Conservation (phyloP, 345 rosid genomes). For the Populus nigra region DNA sequence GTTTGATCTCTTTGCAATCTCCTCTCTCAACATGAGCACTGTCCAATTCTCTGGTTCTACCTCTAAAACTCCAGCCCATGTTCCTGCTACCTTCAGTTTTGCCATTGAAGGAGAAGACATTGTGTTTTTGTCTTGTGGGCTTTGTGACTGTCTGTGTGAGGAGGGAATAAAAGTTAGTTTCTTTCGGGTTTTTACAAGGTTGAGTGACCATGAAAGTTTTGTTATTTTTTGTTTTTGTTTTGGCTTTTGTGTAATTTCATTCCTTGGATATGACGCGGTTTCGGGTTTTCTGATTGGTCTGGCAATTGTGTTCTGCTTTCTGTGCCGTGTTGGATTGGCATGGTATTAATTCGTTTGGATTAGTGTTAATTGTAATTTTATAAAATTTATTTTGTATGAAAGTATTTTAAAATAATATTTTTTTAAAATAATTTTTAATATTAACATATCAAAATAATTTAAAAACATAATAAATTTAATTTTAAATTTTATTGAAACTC, state of each 20-base stretch:
- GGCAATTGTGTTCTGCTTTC: neutral
- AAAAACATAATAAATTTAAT: too few species aligned
- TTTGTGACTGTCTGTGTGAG: neutral
- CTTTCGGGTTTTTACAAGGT: neutral
- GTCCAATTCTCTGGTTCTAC: slow-evolving; percentile 79
- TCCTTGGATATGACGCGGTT: neutral
- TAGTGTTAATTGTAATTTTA: too few species aligned
- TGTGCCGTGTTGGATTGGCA: neutral
- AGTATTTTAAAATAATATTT: too few species aligned
- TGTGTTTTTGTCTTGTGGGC: neutral
- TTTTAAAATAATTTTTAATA: too few species aligned
- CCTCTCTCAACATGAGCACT: slow-evolving; percentile 66
- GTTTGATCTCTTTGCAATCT: slow-evolving; percentile 67
- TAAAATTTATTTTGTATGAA: too few species aligned
- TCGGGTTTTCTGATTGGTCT: neutral
- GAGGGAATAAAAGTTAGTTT: neutral
- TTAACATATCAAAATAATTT: too few species aligned
- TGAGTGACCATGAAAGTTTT: neutral
- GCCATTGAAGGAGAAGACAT: slow-evolving; percentile 34
- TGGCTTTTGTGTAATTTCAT: neutral
- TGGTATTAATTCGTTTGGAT: neutral
- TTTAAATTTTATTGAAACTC: too few species aligned
- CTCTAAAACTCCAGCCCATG: slow-evolving; percentile 76
- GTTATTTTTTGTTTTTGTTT: neutral
- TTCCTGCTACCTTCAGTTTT: slow-evolving; percentile 85